A percentile compares a stretch with the other conserved stretches of the same genome.
phyloP scores from a whole-genome alignment of 164 flowering plant genomes.

The Litsea cubeba region DNA sequence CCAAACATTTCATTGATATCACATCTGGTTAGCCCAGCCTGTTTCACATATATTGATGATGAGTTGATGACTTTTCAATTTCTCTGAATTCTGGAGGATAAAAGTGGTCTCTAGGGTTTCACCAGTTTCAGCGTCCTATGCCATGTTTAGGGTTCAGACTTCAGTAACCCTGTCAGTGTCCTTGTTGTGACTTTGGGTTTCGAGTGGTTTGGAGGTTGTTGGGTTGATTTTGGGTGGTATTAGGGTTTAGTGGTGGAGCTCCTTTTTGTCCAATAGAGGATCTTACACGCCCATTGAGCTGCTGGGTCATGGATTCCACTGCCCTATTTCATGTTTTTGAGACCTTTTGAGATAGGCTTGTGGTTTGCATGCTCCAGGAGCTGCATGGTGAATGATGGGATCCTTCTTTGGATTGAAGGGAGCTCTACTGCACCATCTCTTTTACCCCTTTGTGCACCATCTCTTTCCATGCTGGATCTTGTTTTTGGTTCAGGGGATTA shows the following conservation, averaged over 20 bases:
- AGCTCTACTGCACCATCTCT: constrained; percentile 23
- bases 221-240: not conserved
- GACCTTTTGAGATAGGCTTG: constrained; percentile 20
- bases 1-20: no score
- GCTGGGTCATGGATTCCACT: constrained; percentile 30
- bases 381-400: constrained; percentile 20
- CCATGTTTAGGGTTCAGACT: no score
- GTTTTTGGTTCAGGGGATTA: not conserved
- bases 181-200: no score
- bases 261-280: constrained; percentile 16
- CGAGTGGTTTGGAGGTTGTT: no score
- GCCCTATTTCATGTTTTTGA: constrained; percentile 12
- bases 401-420: constrained; percentile 43
- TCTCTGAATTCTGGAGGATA: no score
- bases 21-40: no score
- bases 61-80: no score
- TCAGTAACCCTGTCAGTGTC: no score
- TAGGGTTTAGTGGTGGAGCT: constrained; percentile 19
- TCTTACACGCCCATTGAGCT: constrained; percentile 19
- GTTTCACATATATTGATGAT: no score
- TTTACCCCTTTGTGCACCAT: not conserved
- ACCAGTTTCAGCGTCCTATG: no score
- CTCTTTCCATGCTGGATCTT: not conserved
- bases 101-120: no score
- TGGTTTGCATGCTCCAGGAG: constrained; percentile 36